Conservation (phyloP, 139 green algal genomes). For the Chlorella sorokiniana region DNA sequence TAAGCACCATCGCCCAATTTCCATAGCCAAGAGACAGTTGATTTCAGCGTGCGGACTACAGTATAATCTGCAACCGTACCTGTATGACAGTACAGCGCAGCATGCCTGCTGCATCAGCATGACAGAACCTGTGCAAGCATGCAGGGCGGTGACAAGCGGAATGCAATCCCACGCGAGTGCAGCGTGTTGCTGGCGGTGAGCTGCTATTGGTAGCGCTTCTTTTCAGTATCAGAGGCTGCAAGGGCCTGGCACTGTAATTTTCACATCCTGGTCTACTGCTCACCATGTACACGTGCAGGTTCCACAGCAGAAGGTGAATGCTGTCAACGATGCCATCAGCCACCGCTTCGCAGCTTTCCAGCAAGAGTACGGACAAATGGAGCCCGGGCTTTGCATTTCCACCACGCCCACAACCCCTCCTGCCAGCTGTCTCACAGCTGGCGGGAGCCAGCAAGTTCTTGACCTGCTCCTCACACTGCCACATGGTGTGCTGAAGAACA, state of each 20-base stretch:
- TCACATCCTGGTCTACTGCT: neutral
- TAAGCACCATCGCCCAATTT: too few relatives aligned
- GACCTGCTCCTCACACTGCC: slow-evolving; percentile 62
- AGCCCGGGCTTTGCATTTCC: slow-evolving; percentile 45
- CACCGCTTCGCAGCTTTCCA: slow-evolving; percentile 21
- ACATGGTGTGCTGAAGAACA: slow-evolving; percentile 71
- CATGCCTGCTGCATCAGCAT: too few relatives aligned
- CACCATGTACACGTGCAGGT: slow-evolving; percentile 32
- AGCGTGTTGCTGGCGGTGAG: slow-evolving; percentile 47
- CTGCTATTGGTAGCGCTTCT: too few relatives aligned
- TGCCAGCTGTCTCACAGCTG: slow-evolving; percentile 21
- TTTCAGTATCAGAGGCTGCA: neutral
- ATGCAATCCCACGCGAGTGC: slow-evolving; percentile 73
- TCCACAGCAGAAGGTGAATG: neutral
- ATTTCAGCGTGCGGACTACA: too few relatives aligned
- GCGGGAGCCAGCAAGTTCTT: slow-evolving; percentile 44
- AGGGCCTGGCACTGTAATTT: neutral
- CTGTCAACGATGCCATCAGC: slow-evolving; percentile 23
- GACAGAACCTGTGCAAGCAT: too few relatives aligned
- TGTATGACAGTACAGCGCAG: too few relatives aligned
- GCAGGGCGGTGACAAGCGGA: slow-evolving; percentile 77
- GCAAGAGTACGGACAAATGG: slow-evolving; percentile 62
- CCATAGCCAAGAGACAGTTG: too few relatives aligned
- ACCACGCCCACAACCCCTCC: neutral
- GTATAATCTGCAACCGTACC: too few relatives aligned